These are phyloP conservation scores for Onygena corvina DNA, from an alignment of 2,329 filamentous ascomycete species.

Conservation along the genomic window DNA sequence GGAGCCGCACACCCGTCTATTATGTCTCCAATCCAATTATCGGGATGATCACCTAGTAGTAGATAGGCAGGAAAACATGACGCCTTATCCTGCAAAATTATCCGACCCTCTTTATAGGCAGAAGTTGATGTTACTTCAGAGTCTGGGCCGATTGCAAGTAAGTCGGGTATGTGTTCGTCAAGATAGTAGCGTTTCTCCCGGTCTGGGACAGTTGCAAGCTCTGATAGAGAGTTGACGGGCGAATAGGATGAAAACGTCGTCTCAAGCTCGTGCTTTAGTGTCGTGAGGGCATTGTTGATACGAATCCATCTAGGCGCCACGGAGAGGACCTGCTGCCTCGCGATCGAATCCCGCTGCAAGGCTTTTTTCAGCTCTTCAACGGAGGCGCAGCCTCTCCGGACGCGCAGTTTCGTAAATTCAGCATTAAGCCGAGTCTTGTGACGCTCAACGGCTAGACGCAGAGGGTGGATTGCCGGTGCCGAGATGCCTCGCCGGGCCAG, in stretches of 20 bases:
- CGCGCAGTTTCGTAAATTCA: conserved; percentile 67
- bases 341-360: conserved; percentile 28
- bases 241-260: conserved; percentile 59
- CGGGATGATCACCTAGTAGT: conserved; percentile 51
- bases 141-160: conserved; percentile 64
- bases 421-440: conserved; percentile 71
- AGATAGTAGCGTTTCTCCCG: conserved; percentile 47
- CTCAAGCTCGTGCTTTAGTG: conserved; percentile 57
- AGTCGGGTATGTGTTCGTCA: conserved; percentile 71
- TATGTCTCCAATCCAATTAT: conserved; percentile 47
- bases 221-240: conserved; percentile 44
- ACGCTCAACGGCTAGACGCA: conserved; percentile 61
- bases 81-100: conserved; percentile 92
- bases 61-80: conserved; percentile 93
- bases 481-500: conserved; percentile 72
- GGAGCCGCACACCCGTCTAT: conserved; percentile 93
- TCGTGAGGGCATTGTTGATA: conserved; percentile 66
- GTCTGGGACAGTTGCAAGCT: conserved; percentile 36
- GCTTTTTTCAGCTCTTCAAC: conserved; percentile 48
- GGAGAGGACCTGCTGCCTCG: conserved; percentile 38
- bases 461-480: conserved; percentile 63
- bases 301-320: conserved; percentile 91
- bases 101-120: conserved; percentile 61
- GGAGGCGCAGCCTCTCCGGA: conserved; percentile 58
- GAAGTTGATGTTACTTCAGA: conserved; percentile 59